Evolutionary conservation across 345 rosid genomes (phyloP), one percentile per base, ranked within the genome.

Genomic region (Boechera divaricarpa): DNA sequence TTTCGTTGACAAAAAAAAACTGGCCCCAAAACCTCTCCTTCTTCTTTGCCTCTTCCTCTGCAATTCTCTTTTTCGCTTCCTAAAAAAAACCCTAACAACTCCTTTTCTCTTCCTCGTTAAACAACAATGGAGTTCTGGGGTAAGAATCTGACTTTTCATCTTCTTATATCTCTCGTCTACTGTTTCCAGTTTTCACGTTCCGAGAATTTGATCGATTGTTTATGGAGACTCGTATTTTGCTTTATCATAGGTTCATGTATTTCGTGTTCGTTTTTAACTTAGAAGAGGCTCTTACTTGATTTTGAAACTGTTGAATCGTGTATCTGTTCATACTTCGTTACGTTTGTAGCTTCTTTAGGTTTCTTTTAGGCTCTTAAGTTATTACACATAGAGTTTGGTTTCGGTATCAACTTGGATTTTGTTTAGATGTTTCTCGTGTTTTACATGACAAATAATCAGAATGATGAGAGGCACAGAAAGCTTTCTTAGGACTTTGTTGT

Each of bases 91-190:
- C 75, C 67, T 35, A 52, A 47, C 7, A 18, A 26, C n/a, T 12
- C 52, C 63, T 11, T 54, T 5, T 35, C 12, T 41, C 52, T 18
- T 28, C 26, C 35, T 33, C 59, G 6, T 26, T 63, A 48, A 5
- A 72, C 62, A 41, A 18, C 73, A 33, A 88, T 88, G 92, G 90
- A 88, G 76, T 88, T 88, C 65, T 86, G 92, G 92, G 90, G 90
- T 88, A 85, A 33, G 71, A 63, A 6, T 59, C 67, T 8, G 1
- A 5, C 9, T 57, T 26, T 18, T 52, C 7, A 1, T 31, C 7
- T 7, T 36, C 10, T 21, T 63, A 8, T 44, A 53, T 52, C 47
- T 18, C 21, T 10, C 74, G 10, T 1, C 32, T 4, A 5, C 11
- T 54, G 15, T 35, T 48, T n/a, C 8, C 8, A 1, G 12, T 18